Evolutionary conservation across 257 asterid genomes (phyloP), one percentile per base, ranked within the genome.

Genomic region (Eustoma russellianum): DNA sequence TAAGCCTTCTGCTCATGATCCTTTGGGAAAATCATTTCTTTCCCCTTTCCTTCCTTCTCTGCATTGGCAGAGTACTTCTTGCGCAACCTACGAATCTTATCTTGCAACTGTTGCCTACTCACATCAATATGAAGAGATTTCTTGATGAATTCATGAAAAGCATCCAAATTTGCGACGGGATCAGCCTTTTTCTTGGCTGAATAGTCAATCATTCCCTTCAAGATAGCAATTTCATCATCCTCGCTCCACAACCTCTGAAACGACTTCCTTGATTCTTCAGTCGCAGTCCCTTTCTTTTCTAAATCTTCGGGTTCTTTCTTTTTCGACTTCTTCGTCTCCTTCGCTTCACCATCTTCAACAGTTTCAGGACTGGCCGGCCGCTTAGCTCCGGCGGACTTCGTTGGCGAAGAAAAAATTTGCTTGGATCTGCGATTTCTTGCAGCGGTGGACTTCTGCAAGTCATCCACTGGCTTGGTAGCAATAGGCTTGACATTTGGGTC

Each of bases 231-330:
- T 55, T 83, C 96, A 15, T 87, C 96, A 0, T 76, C 87, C 35
- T 83, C 85, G 28, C 78, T 79, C 79, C 79, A 83, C 17, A 87
- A 44, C 57, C 92, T 77, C 68, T 72, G 86, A 34, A 86, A 79
- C 46, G 65, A 49, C 49, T 44, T 46, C 57, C 65, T 78, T 49
- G 77, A 66, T 6, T 76, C 57, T 24, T 75, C 79, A 2, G 48
- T 77, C 5, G 57, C 0, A 2, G 13, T 34, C 14, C 57, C 53
- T 46, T 52, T 66, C 38, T 64, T 53, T 41, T 33, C 79, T 16
- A 64, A 61, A 41, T 7, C 33, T 16, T 59, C 75, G 13, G 35
- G 19, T 43, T 64, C 77, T 8, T 48, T 6, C 52, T 58, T 80
- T 76, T 77, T 81, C 13, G 75, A 52, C 73, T 65, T 76, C 64